Base-by-base conservation (phyloP, 2,329 filamentous ascomycete species). In the Ceratocystiopsis brevicomis region DNA sequence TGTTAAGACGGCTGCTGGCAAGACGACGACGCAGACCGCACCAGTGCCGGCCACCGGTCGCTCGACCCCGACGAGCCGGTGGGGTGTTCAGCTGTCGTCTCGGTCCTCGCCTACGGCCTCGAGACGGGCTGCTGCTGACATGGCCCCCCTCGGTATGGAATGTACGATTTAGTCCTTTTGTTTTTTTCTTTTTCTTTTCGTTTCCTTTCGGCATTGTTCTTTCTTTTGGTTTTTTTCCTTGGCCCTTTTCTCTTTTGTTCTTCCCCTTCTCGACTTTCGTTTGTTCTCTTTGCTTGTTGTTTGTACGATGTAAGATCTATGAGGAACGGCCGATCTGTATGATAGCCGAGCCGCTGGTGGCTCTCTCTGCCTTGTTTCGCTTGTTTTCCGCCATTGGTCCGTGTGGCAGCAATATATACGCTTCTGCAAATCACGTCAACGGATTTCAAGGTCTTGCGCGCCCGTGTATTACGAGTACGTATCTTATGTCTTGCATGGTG, bases 101-200 rank as follows among this genome's bases (percentile, higher is more conserved):
- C 45, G 45, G 11, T 41, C 39, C 8, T 45, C 45, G 0, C 39
- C 36, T 8, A 43, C 41, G 15, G 40, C 48, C 2, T 36, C 45
- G 2, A 4, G 25, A 11, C 25, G 6, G 25, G 6, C 6, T 8
- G 25, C 25, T 8, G 6, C 25, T 11, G 25, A 30, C 25, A 30
- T 30, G 25, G 43, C 44, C 3, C 44, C 47, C 0, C 44, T 50
- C 10, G 47, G 49, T 12, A 46, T 50, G 45, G 47, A 49, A 15
- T 44, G 43, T 4, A 50, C 49, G 15, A 44, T 47, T 4, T 50
- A 9, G 16, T 21, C 19, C 12, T 34, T 34, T 34, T 34, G 9
- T 15, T 14, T 15, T 15, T 34, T 34, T 34, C 4, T 3, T 34
- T 15, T 34, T 3, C 4, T 37, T 18, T 37, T 37, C 4, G 4